Evolutionary conservation across 2,329 filamentous ascomycete species (phyloP), one percentile per base, ranked within the genome.

Genomic region (Endocalyx cinctus): DNA sequence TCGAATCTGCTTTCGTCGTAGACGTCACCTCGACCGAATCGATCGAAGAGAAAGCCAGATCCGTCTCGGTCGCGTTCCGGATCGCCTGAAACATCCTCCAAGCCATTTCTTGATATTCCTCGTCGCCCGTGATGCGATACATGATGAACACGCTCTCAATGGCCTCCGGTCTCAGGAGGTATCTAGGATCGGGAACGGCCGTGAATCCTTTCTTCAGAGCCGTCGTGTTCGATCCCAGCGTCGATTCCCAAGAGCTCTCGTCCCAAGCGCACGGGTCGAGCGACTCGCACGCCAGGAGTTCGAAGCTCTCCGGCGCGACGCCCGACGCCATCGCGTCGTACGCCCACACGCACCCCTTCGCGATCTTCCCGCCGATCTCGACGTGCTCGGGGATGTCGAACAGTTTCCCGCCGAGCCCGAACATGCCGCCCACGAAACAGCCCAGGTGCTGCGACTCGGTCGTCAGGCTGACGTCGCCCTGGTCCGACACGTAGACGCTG

Each of bases 271-370:
- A 44, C 12, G 42, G 33, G 1, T 47, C 47, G 3, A 45, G 39
- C 11, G 33, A 42, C 1, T 33, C 42, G 45, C 72, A 75, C 0
- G 60, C 42, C 1, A 67, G 29, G 13, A 74, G 45, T 25, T 50
- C 52, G 38, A 71, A 70, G 3, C 63, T 58, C 48, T 78, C 74
- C 18, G 74, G 72, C 72, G 77, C 75, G 40, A 78, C 50, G 3
- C 74, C 74, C 0, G 67, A 67, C 0, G 65, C 62, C 14, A 74
- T 72, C 3, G 62, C 55, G 11, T 54, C 52, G 40, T 78, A 78
- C 0, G 69, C 69, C 70, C 72, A 78, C 1, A 61, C 65, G 39
- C 74, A 78, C 15, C 70, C 70, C 11, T 64, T 55, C 0, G 70
- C 63, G 6, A 75, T 54, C 35, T 62, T 62, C 27, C 57, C 53